phyloP scores from a whole-genome alignment of 1,139 yeast species.

The Blastobotrys serpentis region DNA sequence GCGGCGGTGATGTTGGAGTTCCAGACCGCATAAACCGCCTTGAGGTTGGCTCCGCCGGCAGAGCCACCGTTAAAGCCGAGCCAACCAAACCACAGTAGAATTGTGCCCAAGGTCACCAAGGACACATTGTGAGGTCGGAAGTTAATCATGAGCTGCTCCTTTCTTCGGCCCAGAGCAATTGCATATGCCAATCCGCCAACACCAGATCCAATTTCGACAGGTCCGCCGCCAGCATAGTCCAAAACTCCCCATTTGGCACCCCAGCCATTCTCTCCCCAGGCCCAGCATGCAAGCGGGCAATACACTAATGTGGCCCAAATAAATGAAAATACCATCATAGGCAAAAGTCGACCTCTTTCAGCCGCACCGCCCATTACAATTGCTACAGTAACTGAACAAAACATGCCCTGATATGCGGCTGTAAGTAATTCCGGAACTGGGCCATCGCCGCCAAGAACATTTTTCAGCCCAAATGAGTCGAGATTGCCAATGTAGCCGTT shows the following conservation, averaged over 20 bases:
- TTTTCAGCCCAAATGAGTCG: conserved; percentile 74
- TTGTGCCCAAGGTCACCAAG: conserved; percentile 76
- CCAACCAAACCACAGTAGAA: conserved; percentile 71
- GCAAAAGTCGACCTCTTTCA: conserved; percentile 87
- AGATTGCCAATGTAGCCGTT: conserved; percentile 87
- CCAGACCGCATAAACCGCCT: conserved; percentile 81
- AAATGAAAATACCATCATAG: conserved; percentile 78
- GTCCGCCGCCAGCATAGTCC: conserved; percentile 98
- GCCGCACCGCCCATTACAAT: conserved; percentile 94
- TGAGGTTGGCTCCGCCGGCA: conserved; percentile 60
- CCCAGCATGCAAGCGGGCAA: conserved; percentile 92
- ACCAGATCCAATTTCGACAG: conserved; percentile 91
- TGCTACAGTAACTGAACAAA: conserved; percentile 84
- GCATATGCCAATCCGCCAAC: conserved; percentile 87
- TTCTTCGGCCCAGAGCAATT: conserved; percentile 77
- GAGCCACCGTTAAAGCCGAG: conserved; percentile 73
- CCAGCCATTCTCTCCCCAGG: conserved; percentile 94
- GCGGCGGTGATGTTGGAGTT: conserved; percentile 89
- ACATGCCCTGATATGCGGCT: conserved; percentile 88
- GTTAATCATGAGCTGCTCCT: conserved; percentile 79
- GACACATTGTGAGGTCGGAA: conserved; percentile 95
- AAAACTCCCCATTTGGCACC: conserved; percentile 77
- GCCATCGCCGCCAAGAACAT: conserved; percentile 56
- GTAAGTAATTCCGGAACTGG: conserved; percentile 78
- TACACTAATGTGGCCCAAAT: conserved; percentile 90